Base-by-base conservation (phyloP, 768 basidiomycete genomes). In the Lactarius quietus region DNA sequence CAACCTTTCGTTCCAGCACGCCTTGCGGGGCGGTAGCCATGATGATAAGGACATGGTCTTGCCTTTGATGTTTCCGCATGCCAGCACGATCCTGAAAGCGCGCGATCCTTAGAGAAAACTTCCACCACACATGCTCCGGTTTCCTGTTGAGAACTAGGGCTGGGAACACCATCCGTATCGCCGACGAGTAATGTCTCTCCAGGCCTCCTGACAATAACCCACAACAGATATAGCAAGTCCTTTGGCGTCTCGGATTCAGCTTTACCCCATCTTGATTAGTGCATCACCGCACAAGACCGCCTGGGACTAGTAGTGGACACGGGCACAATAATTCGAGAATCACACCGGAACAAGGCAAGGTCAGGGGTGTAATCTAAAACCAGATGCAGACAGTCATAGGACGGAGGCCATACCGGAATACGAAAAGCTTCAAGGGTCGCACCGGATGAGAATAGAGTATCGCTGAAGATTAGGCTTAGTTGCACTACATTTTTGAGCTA, bases 171-270 rank as follows among this genome's bases (percentile, higher is more conserved):
- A 23, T 17, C 36, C 52, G 23, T 28, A 18, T 31, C 35, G 29
- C 43, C 41, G 35, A 31, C 41, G 35, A 31, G 54, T 17, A 12
- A 20, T n/a, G 52, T 60, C 58, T 45, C 33, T 38, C 54, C 58
- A 9, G 31, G 58, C 9, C 52, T 45, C 41, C 35, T 39, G 35
- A 65, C 64, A 65, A 65, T 65, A 48, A 36, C 17, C 31, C 41
- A 23, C 43, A 31, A 56, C 36, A 56, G 43, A 51, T 35, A 61
- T 61, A 45, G 64, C 55, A 38, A 48, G 15, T 10, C 33, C 33
- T 31, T 6, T 18, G 17, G 33, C 35, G 35, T 23, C 53, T 45
- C 39, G 39, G 26, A 20, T 20, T 28, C 17, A 52, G 23, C 26
- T 23, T 18, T 60, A 33, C 29, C 43, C 52, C 28, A 31, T 60